phyloP scores from a whole-genome alignment of 1,284 basidiomycete species.

The Ustilago tritici region DNA sequence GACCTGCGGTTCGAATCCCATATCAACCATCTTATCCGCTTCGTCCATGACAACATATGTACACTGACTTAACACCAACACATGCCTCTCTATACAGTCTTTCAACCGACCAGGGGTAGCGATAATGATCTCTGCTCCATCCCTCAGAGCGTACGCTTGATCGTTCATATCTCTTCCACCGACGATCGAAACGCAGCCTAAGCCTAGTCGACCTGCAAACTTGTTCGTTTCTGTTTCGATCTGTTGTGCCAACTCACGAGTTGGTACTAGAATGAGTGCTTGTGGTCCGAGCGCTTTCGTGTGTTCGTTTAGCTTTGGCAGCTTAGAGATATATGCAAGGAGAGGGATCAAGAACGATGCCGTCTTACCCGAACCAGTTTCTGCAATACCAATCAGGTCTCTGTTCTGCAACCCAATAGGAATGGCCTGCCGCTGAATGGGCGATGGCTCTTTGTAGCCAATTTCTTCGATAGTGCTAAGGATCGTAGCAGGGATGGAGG shows the following conservation, averaged over 20 bases:
- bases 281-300: slow-evolving; percentile 93
- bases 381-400: slow-evolving; percentile 97
- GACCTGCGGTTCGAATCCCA: slow-evolving; percentile 94
- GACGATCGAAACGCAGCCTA: slow-evolving; percentile 94
- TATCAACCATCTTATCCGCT: slow-evolving; percentile 97
- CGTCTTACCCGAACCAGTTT: slow-evolving; percentile 95
- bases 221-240: slow-evolving; percentile 92
- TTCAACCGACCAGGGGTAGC: slow-evolving; percentile 97
- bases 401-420: slow-evolving; percentile 95
- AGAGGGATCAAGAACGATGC: slow-evolving; percentile 99
- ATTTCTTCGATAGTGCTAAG: slow-evolving; percentile 86
- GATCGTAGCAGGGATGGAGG: slow-evolving; percentile 81
- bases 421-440: slow-evolving; percentile 97
- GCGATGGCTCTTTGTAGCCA: slow-evolving; percentile 95
- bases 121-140: slow-evolving; percentile 97
- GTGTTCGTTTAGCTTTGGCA: slow-evolving; percentile 87
- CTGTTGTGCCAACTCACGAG: slow-evolving; percentile 96
- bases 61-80: slow-evolving; percentile 94
- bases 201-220: slow-evolving; percentile 88
- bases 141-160: slow-evolving; percentile 92
- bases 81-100: slow-evolving; percentile 94
- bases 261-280: slow-evolving; percentile 92
- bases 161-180: slow-evolving; percentile 94
- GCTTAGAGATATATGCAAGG: slow-evolving; percentile 88
- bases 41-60: slow-evolving; percentile 99